Evolutionary conservation across 345 rosid species (phyloP).

Genomic region (Linum lewisii): DNA sequence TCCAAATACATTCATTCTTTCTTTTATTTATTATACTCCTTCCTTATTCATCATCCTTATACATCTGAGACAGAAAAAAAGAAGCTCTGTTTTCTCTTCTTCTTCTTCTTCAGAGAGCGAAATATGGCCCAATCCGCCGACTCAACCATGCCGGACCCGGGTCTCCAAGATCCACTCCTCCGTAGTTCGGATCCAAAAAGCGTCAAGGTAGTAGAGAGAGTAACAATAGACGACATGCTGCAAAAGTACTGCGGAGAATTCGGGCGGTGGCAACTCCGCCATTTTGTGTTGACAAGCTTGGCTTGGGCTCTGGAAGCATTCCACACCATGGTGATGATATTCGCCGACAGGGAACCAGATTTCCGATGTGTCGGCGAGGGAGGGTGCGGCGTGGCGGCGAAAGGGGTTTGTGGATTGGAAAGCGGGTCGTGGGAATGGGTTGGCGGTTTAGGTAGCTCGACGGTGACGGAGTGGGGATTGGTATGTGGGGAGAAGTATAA

Average conservation of each 20-base stretch:
- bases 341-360: slow-evolving; percentile 68
- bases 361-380: slow-evolving; percentile 30
- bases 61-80: no score
- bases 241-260: slow-evolving; percentile 75
- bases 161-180: neutral
- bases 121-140: neutral
- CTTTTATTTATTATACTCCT: no score
- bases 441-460: slow-evolving; percentile 54
- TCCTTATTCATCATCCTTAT: no score
- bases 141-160: neutral
- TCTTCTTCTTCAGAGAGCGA: no score
- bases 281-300: slow-evolving; percentile 66
- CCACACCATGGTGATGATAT: slow-evolving; percentile 94
- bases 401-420: slow-evolving; percentile 34
- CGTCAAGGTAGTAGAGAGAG: slow-evolving; percentile 17
- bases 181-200: neutral
- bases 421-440: slow-evolving; percentile 74
- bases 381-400: slow-evolving; percentile 33
- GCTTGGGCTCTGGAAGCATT: slow-evolving; percentile 94
- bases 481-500: slow-evolving; percentile 70
- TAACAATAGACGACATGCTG: slow-evolving; percentile 71
- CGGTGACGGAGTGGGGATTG: slow-evolving; percentile 79
- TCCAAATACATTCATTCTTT: no score
- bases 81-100: no score
- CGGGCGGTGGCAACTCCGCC: slow-evolving; percentile 79